phyloP scores from a whole-genome alignment of 768 basidiomycete species.

The Paxillus ammoniavirescens region DNA sequence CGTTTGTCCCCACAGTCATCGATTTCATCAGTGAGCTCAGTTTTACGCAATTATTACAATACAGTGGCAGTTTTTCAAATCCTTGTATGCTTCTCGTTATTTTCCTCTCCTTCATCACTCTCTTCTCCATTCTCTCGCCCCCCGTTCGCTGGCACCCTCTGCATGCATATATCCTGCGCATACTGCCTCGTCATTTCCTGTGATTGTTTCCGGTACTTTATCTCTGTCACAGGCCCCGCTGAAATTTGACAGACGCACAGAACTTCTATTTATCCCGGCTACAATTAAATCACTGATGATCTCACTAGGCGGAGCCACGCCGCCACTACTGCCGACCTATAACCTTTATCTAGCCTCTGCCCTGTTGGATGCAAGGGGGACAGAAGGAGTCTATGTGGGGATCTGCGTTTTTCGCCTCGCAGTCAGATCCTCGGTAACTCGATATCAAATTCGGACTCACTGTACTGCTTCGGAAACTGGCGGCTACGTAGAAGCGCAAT shows the following conservation, averaged over 20 bases:
- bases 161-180: background rate
- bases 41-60: constrained; percentile 35
- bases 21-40: constrained; percentile 15
- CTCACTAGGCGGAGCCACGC: constrained; percentile 17
- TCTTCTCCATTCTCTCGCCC: constrained; percentile 1
- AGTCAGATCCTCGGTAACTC: constrained; percentile 13
- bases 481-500: constrained; percentile 41
- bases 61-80: constrained; percentile 19
- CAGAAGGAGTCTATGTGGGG: constrained; percentile 36
- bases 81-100: constrained; percentile 6
- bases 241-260: constrained; percentile 1
- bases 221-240: background rate
- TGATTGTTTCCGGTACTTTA: background rate
- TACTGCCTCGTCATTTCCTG: background rate
- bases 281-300: constrained; percentile 20
- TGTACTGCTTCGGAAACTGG: constrained; percentile 68
- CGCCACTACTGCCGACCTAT: constrained; percentile 1
- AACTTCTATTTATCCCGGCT: constrained; percentile 8
- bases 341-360: constrained; percentile 5
- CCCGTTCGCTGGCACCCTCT: background rate
- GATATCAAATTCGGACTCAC: constrained; percentile 39
- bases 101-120: constrained; percentile 7
- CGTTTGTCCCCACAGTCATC: constrained; percentile 12
- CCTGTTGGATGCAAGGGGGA: constrained; percentile 25
- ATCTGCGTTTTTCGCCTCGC: constrained; percentile 23